These are phyloP conservation scores for Alternaria sp. DNA, from an alignment of 2,329 filamentous ascomycete genomes.

Conservation along the genomic window DNA sequence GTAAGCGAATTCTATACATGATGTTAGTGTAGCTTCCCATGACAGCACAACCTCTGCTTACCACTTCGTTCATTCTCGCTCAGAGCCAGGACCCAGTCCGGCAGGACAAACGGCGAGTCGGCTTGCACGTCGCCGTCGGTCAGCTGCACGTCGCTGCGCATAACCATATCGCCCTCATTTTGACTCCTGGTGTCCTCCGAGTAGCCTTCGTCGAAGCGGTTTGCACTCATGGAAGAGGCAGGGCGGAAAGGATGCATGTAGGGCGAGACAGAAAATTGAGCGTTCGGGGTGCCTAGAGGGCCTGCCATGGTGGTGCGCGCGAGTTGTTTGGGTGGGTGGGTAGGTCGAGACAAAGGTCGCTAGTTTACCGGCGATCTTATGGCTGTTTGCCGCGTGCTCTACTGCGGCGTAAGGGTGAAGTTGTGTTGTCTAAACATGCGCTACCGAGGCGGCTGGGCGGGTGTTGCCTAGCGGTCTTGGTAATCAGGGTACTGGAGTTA, in stretches of 20 bases:
- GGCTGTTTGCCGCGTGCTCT: slow-evolving; percentile 4
- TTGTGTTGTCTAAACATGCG: slow-evolving; percentile 7
- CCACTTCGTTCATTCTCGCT: slow-evolving; percentile 65
- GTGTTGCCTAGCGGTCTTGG: slow-evolving; percentile 27
- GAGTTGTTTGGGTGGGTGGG: slow-evolving; percentile 7
- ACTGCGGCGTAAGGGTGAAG: slow-evolving; percentile 3
- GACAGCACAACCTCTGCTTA: slow-evolving; percentile 41
- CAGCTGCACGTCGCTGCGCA: slow-evolving; percentile 48
- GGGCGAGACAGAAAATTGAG: slow-evolving; percentile 43
- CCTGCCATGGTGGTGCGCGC: slow-evolving; percentile 44
- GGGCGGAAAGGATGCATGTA: slow-evolving; percentile 51
- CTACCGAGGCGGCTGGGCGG: slow-evolving; percentile 6
- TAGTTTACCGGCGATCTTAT: background rate
- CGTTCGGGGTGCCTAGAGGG: slow-evolving; percentile 35
- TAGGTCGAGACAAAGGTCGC: slow-evolving; percentile 10
- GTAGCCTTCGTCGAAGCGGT: slow-evolving; percentile 80
- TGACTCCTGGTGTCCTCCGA: slow-evolving; percentile 74
- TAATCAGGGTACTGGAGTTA: background rate
- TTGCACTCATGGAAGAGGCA: slow-evolving; percentile 49
- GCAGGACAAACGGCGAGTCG: slow-evolving; percentile 53
- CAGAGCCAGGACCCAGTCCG: slow-evolving; percentile 64
- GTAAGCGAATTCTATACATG: slow-evolving; percentile 75
- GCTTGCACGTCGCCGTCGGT: slow-evolving; percentile 48
- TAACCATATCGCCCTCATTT: slow-evolving; percentile 53
- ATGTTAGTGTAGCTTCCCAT: slow-evolving; percentile 14